These are phyloP conservation scores for Pisolithus thermaeus DNA, from an alignment of 1,284 basidiomycete species.

Conservation along the genomic window DNA sequence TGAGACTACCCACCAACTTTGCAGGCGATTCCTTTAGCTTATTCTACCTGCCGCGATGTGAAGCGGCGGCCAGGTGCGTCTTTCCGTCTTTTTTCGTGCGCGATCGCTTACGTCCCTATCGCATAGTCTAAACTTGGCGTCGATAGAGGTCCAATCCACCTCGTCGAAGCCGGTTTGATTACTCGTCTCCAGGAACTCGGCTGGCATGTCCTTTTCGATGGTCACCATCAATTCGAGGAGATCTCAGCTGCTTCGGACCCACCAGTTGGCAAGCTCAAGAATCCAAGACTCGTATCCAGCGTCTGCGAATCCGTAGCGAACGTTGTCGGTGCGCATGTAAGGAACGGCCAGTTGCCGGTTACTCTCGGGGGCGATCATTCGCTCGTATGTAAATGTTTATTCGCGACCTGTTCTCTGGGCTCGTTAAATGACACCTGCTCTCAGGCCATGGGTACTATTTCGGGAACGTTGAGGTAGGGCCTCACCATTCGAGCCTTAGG, in stretches of 20 bases:
- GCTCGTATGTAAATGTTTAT: constrained; percentile 48
- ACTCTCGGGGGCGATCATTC: constrained; percentile 98
- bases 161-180: constrained; percentile 81
- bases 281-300: constrained; percentile 80
- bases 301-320: constrained; percentile 80
- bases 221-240: constrained; percentile 84
- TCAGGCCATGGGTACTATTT: constrained; percentile 89
- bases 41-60: background rate
- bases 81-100: background rate
- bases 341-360: constrained; percentile 77
- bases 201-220: constrained; percentile 86
- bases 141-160: constrained; percentile 85
- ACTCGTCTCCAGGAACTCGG: constrained; percentile 76
- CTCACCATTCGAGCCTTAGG: background rate
- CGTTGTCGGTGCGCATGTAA: constrained; percentile 69
- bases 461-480: constrained; percentile 68
- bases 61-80: constrained; percentile 53
- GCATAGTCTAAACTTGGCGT: constrained; percentile 70
- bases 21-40: background rate
- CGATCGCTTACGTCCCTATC: constrained; percentile 9
- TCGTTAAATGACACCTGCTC: constrained; percentile 5
- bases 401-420: constrained; percentile 3
- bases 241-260: constrained; percentile 66
- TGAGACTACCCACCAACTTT: constrained; percentile 24
- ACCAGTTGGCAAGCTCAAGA: constrained; percentile 84